Evolutionary conservation across 129 eudicot species (phyloP).

Genomic region (Escallonia rubra): DNA sequence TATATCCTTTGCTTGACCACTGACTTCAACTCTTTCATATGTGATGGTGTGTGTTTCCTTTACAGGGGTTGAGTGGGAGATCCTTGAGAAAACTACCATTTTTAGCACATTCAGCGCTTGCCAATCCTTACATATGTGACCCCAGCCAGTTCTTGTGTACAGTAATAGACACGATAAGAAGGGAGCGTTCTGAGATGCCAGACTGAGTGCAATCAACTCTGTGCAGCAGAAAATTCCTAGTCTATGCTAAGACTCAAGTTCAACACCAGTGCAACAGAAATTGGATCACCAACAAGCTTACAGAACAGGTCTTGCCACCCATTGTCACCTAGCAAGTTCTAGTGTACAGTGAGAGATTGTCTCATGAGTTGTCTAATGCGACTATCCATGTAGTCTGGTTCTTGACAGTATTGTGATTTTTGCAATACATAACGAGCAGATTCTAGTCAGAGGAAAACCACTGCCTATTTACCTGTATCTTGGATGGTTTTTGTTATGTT

Average conservation of each 20-base stretch:
- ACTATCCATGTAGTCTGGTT: too few relatives aligned
- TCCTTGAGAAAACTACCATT: constrained; percentile 93
- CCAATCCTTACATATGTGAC: constrained; percentile 51
- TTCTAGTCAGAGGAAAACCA: too few relatives aligned
- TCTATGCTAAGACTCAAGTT: too few relatives aligned
- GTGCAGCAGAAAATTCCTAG: too few relatives aligned
- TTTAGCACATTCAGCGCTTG: constrained; percentile 80
- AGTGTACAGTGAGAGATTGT: constrained; percentile 19
- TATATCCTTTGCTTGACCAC: constrained; percentile 1
- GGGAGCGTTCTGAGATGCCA: constrained; percentile 81
- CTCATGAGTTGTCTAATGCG: too few relatives aligned
- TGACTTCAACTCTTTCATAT: not conserved
- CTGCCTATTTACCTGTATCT: too few relatives aligned
- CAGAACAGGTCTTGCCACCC: too few relatives aligned
- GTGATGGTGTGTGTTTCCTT: constrained; percentile 12
- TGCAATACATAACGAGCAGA: too few relatives aligned
- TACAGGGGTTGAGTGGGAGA: constrained; percentile 97
- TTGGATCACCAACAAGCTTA: too few relatives aligned
- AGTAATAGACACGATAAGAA: constrained; percentile 57
- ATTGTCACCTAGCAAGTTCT: constrained; percentile 18
- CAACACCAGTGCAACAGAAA: too few relatives aligned
- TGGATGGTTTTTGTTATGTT: too few relatives aligned
- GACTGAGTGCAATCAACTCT: constrained; percentile 29
- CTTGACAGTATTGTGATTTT: too few relatives aligned
- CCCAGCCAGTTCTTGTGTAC: constrained; percentile 59